Percentiles rank a stretch among this genome's conserved stretches.
phyloP scores from a whole-genome alignment of 306 rosid species.

The Aeschynomene evenia region DNA sequence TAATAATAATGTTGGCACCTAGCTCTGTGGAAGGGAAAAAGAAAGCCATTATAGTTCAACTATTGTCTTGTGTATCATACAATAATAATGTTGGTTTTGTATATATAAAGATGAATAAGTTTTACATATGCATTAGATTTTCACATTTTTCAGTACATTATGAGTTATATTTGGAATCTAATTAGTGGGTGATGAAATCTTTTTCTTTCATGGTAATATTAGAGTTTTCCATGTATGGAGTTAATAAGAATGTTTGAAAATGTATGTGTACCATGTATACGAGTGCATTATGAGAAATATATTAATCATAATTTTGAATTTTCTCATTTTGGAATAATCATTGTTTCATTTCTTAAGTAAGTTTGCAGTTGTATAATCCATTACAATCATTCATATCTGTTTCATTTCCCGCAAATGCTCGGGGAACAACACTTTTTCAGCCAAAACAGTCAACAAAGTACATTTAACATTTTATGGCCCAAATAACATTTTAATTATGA shows the following conservation, averaged over 20 bases:
- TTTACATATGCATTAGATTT: background rate
- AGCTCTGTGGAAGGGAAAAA: background rate
- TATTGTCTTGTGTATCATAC: background rate
- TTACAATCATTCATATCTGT: background rate
- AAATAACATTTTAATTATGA: too few relatives aligned
- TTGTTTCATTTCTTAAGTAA: background rate
- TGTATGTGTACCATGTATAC: background rate
- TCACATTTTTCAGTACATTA: background rate
- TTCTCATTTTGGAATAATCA: background rate
- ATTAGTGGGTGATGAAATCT: background rate
- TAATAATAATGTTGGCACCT: background rate
- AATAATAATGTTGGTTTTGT: background rate
- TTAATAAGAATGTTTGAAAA: background rate
- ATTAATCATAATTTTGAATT: background rate
- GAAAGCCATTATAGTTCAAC: slow-evolving; percentile 4
- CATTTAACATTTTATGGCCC: too few relatives aligned
- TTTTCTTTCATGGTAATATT: background rate
- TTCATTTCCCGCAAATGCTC: too few relatives aligned
- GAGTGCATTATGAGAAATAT: background rate
- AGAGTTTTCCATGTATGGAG: background rate
- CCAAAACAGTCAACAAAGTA: too few relatives aligned
- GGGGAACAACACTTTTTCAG: too few relatives aligned
- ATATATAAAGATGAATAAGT: too few relatives aligned
- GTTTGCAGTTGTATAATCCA: background rate
- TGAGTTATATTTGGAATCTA: background rate